A percentile compares a stretch with the other conserved stretches of the same genome.
These are phyloP conservation scores for Scedosporium apiospermum DNA, from an alignment of 2,329 filamentous ascomycete species.

Conservation along the genomic window DNA sequence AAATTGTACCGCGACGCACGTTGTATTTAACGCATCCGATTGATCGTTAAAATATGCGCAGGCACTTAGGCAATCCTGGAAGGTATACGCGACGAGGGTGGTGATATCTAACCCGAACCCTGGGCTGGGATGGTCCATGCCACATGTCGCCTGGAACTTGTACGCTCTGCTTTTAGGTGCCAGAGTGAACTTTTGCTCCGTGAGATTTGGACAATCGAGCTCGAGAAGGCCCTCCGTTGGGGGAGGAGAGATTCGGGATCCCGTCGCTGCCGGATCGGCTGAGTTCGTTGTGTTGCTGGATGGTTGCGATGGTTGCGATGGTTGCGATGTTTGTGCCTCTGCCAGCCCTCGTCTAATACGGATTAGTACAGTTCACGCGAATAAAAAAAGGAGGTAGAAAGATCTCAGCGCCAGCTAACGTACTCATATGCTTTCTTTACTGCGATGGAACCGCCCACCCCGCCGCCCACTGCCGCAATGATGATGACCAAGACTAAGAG, in stretches of 20 bases:
- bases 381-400: not conserved
- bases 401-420: not conserved
- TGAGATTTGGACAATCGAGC: slow-evolving; percentile 6
- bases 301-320: not conserved
- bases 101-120: not conserved
- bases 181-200: not conserved
- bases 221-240: not conserved
- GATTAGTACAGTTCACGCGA: too few species aligned
- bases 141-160: not conserved
- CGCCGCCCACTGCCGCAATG: slow-evolving; percentile 5
- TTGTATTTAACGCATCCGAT: not conserved
- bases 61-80: slow-evolving; percentile 3
- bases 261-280: not conserved
- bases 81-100: slow-evolving; percentile 1
- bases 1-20: slow-evolving; percentile 3
- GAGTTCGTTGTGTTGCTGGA: not conserved
- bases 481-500: slow-evolving; percentile 1
- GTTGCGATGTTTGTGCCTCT: not conserved
- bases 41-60: slow-evolving; percentile 2
- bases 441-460: slow-evolving; percentile 6
- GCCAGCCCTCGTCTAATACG: not conserved
- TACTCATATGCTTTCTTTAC: slow-evolving; percentile 5
- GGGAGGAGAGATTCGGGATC: not conserved
- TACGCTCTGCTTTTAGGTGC: not conserved
- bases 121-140: not conserved